A percentile compares a stretch with the other conserved stretches of the same genome.
These are phyloP conservation scores for Salix caprea DNA, from an alignment of 345 rosid genomes.

Conservation along the genomic window DNA sequence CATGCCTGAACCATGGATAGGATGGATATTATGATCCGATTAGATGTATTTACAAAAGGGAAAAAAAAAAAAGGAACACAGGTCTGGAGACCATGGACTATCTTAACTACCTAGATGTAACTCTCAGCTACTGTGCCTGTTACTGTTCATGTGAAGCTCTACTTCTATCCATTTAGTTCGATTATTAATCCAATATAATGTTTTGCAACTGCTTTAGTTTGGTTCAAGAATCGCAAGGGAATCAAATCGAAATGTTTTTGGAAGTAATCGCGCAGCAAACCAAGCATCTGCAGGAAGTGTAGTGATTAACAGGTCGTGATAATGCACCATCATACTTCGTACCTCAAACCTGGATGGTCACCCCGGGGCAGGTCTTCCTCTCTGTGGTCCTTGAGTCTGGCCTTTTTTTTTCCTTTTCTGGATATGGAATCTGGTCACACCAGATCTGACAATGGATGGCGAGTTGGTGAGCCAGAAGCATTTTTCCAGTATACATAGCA, in stretches of 20 bases:
- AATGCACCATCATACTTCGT: not conserved
- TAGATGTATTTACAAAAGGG: not conserved
- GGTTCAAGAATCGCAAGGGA: slow-evolving; percentile 95
- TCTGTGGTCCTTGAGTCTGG: not conserved
- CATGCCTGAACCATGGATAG: not conserved
- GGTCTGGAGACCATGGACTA: not conserved
- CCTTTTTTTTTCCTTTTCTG: not conserved
- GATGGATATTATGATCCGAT: not conserved
- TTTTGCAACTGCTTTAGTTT: slow-evolving; percentile 37
- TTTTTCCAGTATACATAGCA: not conserved
- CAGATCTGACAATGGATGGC: not conserved
- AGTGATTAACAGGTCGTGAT: slow-evolving; percentile 13
- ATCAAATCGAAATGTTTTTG: slow-evolving; percentile 80
- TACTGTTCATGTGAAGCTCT: not conserved
- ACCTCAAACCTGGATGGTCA: not conserved
- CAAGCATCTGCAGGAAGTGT: slow-evolving; percentile 88
- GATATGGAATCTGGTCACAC: not conserved
- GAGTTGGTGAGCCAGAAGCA: not conserved
- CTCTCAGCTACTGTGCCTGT: not conserved
- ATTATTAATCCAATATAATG: not conserved
- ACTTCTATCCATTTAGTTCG: not conserved
- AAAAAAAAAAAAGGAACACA: not conserved
- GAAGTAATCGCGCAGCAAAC: slow-evolving; percentile 94
- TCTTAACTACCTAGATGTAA: not conserved
- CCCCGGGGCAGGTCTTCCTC: not conserved